phyloP scores from a whole-genome alignment of 805 yeast genomes.

The Yamadazyma kitorensis region DNA sequence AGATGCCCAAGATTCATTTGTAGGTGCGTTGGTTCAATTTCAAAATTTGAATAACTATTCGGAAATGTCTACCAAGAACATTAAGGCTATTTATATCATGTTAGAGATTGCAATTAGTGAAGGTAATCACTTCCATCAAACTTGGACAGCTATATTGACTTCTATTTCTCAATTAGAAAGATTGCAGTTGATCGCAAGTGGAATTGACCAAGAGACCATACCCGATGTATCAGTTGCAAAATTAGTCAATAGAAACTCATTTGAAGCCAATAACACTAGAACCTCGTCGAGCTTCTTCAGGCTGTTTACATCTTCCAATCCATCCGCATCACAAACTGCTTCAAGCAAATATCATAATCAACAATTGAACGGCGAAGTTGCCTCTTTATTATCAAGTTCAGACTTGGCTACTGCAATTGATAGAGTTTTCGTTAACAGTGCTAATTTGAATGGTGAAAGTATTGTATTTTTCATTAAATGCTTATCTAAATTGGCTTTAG shows the following conservation, averaged over 20 bases:
- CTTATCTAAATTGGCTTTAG: constrained; percentile 78
- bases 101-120: constrained; percentile 75
- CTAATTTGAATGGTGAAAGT: constrained; percentile 75
- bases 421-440: constrained; percentile 79
- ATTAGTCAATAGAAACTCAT: constrained; percentile 50
- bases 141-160: constrained; percentile 84
- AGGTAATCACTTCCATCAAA: constrained; percentile 63
- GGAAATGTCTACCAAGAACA: constrained; percentile 75
- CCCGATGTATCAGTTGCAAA: constrained; percentile 85
- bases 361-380: constrained; percentile 56
- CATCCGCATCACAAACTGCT: constrained; percentile 62
- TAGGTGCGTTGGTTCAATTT: constrained; percentile 86
- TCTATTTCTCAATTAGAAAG: constrained; percentile 91
- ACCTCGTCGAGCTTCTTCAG: constrained; percentile 49
- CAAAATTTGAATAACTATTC: constrained; percentile 75
- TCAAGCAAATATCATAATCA: constrained; percentile 71
- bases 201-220: constrained; percentile 75
- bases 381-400: constrained; percentile 56
- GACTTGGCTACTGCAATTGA: constrained; percentile 80
- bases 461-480: constrained; percentile 87
- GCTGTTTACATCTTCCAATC: constrained; percentile 46
- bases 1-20: constrained; percentile 83
- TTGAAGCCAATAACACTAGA: constrained; percentile 50
- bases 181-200: constrained; percentile 81
- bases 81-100: constrained; percentile 72